A percentile compares a stretch with the other conserved stretches of the same genome.
Conservation (phyloP, 2,329 filamentous ascomycete species). For the Ophiostoma tasmaniense region DNA sequence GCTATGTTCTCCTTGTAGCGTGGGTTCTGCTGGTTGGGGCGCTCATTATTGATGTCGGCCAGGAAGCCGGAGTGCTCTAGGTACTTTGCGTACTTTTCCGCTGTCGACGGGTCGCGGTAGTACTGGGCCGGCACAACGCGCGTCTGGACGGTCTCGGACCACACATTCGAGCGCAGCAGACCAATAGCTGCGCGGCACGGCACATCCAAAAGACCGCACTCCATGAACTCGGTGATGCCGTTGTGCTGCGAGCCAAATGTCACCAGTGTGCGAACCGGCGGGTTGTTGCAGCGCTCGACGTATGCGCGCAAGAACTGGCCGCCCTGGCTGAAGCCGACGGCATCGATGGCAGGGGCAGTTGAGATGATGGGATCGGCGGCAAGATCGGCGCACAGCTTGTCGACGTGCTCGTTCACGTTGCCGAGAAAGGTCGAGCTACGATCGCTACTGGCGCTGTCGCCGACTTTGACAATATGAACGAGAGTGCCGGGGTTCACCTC, state of each 20-base stretch:
- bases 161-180: slow-evolving; percentile 70
- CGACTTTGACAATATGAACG: slow-evolving; percentile 70
- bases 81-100: slow-evolving; percentile 64
- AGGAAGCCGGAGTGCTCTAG: slow-evolving; percentile 77
- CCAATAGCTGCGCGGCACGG: slow-evolving; percentile 74
- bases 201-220: slow-evolving; percentile 64
- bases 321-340: slow-evolving; percentile 89
- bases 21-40: slow-evolving; percentile 56
- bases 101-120: slow-evolving; percentile 58
- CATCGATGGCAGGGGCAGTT: slow-evolving; percentile 76
- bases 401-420: slow-evolving; percentile 73
- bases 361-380: slow-evolving; percentile 69
- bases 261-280: slow-evolving; percentile 67
- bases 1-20: slow-evolving; percentile 65
- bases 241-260: slow-evolving; percentile 91
- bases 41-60: slow-evolving; percentile 94
- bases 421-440: slow-evolving; percentile 82
- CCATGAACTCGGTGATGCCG: slow-evolving; percentile 76
- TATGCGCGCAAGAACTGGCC: slow-evolving; percentile 92
- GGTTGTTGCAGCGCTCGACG: slow-evolving; percentile 73
- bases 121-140: slow-evolving; percentile 90
- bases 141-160: slow-evolving; percentile 67
- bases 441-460: slow-evolving; percentile 58
- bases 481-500: slow-evolving; percentile 71
- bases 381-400: slow-evolving; percentile 68